Conservation (phyloP, 176 grass and related monocot genomes). For the Zoysia japonica region DNA sequence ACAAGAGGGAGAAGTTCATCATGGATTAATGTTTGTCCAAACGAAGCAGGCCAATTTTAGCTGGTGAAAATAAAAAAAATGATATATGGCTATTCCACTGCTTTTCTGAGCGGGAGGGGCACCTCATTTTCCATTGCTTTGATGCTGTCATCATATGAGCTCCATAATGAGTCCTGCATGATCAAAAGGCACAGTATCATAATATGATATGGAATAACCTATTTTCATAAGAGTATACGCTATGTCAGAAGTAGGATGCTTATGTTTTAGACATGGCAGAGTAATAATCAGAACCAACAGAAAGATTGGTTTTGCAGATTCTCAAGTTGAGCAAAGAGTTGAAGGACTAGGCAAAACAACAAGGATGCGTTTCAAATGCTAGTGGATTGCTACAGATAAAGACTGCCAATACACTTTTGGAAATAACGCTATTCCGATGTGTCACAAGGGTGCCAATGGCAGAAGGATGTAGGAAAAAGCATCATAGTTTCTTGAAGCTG, state of each 20-base stretch:
- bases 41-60: background rate
- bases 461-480: background rate
- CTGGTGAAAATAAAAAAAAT: background rate
- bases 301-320: background rate
- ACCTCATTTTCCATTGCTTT: conserved; percentile 50
- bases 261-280: background rate
- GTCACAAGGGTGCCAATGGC: background rate
- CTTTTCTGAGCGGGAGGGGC: conserved; percentile 1
- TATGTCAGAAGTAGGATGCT: background rate
- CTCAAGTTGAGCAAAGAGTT: background rate
- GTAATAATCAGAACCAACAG: background rate
- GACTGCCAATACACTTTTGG: background rate
- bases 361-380: background rate
- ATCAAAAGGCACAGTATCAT: conserved; percentile 24
- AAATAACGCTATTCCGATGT: background rate
- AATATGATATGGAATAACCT: background rate
- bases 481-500: background rate
- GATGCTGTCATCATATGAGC: conserved; percentile 28
- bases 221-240: background rate
- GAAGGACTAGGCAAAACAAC: conserved; percentile 1
- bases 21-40: background rate
- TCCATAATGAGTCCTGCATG: conserved; percentile 34
- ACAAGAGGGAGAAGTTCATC: background rate
- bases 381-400: background rate
- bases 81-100: background rate